phyloP scores from a whole-genome alignment of 495 filamentous ascomycete genomes.

The Penicillium paxilli region DNA sequence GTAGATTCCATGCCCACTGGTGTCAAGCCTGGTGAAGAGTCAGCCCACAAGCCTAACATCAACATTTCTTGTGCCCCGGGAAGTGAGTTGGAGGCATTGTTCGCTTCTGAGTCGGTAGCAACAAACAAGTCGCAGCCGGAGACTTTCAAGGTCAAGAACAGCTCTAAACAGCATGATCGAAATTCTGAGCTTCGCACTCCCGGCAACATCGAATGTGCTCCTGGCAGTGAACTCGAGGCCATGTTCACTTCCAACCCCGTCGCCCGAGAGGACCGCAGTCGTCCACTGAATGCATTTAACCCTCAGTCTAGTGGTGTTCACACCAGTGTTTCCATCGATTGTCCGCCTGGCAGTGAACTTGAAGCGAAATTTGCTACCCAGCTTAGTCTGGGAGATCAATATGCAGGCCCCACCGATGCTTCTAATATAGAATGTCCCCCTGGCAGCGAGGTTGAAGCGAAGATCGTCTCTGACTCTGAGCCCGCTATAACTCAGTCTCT shows the following conservation, averaged over 20 bases:
- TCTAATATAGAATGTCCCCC: conserved; percentile 6
- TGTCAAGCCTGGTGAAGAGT: background rate
- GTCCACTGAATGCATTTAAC: background rate
- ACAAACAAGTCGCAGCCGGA: background rate
- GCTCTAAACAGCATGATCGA: background rate
- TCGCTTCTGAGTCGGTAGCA: conserved; percentile 4
- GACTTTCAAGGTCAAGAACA: background rate
- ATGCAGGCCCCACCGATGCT: background rate
- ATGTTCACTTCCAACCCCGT: conserved; percentile 10
- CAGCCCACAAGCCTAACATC: conserved; percentile 1
- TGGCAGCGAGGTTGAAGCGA: conserved; percentile 16
- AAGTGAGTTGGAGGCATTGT: conserved; percentile 9
- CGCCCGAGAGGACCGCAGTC: background rate
- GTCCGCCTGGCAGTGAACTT: conserved; percentile 12
- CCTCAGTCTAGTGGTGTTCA: background rate
- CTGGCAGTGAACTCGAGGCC: conserved; percentile 19
- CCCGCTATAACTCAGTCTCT: background rate
- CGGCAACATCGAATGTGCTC: conserved; percentile 12
- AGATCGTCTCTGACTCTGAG: conserved; percentile 1
- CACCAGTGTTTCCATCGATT: conserved; percentile 2
- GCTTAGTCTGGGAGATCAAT: background rate
- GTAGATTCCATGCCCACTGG: background rate
- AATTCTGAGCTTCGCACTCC: background rate
- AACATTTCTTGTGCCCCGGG: conserved; percentile 5
- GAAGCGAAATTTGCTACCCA: conserved; percentile 11